Percentiles rank a stretch among this genome's conserved stretches.
phyloP scores from a whole-genome alignment of 352 stramenopile genomes.

The Phytophthora vignae region DNA sequence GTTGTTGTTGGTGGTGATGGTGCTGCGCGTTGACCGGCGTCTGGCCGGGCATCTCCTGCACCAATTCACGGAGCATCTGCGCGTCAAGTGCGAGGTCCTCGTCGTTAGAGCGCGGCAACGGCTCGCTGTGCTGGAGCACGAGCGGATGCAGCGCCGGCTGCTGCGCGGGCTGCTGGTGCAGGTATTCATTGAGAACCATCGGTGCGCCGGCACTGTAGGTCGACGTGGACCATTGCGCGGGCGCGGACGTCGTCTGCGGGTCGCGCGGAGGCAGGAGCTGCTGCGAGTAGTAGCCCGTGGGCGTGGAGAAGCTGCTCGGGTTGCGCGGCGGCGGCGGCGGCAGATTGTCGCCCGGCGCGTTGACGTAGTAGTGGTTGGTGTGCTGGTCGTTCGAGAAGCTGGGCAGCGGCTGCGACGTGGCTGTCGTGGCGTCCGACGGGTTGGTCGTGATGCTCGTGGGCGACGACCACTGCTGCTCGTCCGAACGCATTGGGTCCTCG shows the following conservation, averaged over 20 bases:
- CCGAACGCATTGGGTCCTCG: constrained; percentile 31
- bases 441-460: constrained; percentile 40
- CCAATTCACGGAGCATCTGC: constrained; percentile 51
- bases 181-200: constrained; percentile 21
- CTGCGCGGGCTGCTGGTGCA: constrained; percentile 23
- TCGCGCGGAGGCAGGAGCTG: constrained; percentile 29
- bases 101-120: constrained; percentile 36
- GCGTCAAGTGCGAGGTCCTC: constrained; percentile 51
- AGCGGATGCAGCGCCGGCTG: constrained; percentile 36
- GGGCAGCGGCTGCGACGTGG: constrained; percentile 30
- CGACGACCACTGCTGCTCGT: constrained; percentile 38
- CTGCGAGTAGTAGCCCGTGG: constrained; percentile 39
- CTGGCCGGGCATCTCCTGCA: constrained; percentile 45
- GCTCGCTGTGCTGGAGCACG: constrained; percentile 38
- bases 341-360: constrained; percentile 11
- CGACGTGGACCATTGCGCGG: constrained; percentile 23
- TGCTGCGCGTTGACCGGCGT: constrained; percentile 20
- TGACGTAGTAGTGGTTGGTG: constrained; percentile 27
- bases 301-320: constrained; percentile 14
- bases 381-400: constrained; percentile 42
- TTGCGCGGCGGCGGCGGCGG: constrained; percentile 1
- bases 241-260: constrained; percentile 12
- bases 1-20: too few species aligned
- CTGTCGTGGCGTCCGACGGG: constrained; percentile 20
- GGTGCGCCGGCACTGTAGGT: constrained; percentile 15